These are phyloP conservation scores for Rhizopogon rudus DNA, from an alignment of 768 basidiomycete species.

Conservation along the genomic window DNA sequence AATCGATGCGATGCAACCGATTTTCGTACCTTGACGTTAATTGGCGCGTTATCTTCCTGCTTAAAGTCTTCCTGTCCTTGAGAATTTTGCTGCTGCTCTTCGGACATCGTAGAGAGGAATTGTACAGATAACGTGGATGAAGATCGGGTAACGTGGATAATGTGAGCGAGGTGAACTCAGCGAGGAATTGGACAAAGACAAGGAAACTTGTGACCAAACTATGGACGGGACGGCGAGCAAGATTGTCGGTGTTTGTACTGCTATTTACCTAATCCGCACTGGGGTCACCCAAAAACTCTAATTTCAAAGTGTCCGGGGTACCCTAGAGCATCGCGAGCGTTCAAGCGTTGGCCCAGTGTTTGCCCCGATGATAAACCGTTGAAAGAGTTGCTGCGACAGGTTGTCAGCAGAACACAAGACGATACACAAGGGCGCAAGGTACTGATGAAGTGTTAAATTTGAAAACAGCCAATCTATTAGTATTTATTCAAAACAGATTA, in stretches of 20 bases:
- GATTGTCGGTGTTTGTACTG: slow-evolving; percentile 7
- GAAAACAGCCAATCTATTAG: neutral
- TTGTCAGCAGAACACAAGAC: too few species aligned
- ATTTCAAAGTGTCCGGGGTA: too few species aligned
- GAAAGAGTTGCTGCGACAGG: too few species aligned
- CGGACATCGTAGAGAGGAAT: slow-evolving; percentile 42
- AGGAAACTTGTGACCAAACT: neutral
- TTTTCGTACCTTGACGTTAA: slow-evolving; percentile 70
- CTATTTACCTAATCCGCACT: slow-evolving; percentile 1
- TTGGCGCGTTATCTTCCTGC: slow-evolving; percentile 53
- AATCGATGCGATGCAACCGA: neutral
- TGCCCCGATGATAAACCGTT: too few species aligned
- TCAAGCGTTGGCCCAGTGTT: too few species aligned
- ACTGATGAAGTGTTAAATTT: neutral
- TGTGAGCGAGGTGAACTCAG: neutral
- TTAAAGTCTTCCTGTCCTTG: slow-evolving; percentile 43
- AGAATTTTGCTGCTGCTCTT: slow-evolving; percentile 36
- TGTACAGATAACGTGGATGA: neutral
- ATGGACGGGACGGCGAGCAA: neutral
- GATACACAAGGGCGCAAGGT: too few species aligned
- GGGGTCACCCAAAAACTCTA: neutral
- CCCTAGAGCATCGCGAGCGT: too few species aligned
- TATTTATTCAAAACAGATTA: neutral
- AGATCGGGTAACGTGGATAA: neutral
- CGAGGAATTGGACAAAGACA: neutral